Percentiles rank a stretch among this genome's conserved stretches.
phyloP scores from a whole-genome alignment of 2,329 filamentous ascomycete genomes.

The Helotiales sp. region DNA sequence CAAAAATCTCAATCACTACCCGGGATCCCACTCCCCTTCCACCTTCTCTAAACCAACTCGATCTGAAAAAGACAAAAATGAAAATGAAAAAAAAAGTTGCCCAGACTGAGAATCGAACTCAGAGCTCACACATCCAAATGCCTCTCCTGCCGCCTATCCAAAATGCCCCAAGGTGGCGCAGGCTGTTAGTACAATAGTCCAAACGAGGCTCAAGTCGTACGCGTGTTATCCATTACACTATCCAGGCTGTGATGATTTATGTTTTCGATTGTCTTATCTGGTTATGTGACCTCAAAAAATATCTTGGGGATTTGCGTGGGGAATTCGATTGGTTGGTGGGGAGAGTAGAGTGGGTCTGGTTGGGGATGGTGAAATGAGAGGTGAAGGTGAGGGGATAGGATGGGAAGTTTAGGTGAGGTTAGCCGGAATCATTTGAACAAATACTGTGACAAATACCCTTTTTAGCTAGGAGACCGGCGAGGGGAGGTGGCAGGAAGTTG shows the following conservation, averaged over 20 bases:
- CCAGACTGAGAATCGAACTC: slow-evolving; percentile 1
- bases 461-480: too few species aligned
- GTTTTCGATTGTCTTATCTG: neutral
- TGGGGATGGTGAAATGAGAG: neutral
- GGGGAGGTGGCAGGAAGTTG: too few species aligned
- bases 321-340: too few species aligned
- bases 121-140: slow-evolving; percentile 5
- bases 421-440: too few species aligned
- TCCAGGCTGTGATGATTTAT: neutral
- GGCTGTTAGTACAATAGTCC: neutral
- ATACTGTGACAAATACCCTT: too few species aligned
- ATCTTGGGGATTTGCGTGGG: neutral
- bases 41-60: too few species aligned
- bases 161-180: slow-evolving; percentile 2
- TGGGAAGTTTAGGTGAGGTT: too few species aligned
- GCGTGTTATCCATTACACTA: neutral
- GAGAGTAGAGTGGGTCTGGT: neutral
- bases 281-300: neutral
- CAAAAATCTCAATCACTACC: too few species aligned
- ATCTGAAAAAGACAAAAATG: neutral
- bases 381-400: too few species aligned
- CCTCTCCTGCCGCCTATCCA: slow-evolving; percentile 8
- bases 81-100: neutral
- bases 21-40: too few species aligned
- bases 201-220: neutral